Percentiles rank a stretch among this genome's conserved stretches.
phyloP scores from a whole-genome alignment of 805 yeast species.

The Suhomyces sp. region DNA sequence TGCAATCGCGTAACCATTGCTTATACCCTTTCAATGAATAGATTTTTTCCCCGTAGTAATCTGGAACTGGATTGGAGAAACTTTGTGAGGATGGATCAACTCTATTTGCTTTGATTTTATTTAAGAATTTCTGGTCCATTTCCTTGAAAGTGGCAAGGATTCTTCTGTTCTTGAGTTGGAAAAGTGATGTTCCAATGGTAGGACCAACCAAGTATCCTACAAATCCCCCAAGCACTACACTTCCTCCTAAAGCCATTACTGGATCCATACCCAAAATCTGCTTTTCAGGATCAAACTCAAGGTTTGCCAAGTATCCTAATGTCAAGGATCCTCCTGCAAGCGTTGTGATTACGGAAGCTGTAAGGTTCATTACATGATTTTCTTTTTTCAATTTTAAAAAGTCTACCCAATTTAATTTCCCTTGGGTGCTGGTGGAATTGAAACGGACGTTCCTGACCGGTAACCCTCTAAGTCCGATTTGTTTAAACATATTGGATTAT shows the following conservation, averaged over 20 bases:
- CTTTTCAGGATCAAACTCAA: slow-evolving; percentile 86
- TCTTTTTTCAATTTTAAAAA: slow-evolving; percentile 74
- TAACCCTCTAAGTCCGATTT: slow-evolving; percentile 1
- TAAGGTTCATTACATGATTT: slow-evolving; percentile 66
- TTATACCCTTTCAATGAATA: slow-evolving; percentile 82
- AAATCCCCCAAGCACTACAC: slow-evolving; percentile 66
- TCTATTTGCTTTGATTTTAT: slow-evolving; percentile 70
- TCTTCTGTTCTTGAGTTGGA: slow-evolving; percentile 51
- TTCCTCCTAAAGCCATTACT: slow-evolving; percentile 74
- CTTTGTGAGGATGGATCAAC: slow-evolving; percentile 92
- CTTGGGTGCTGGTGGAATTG: slow-evolving; percentile 17
- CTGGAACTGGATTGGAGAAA: slow-evolving; percentile 95
- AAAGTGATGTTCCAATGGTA: slow-evolving; percentile 63
- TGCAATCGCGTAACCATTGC: slow-evolving; percentile 95
- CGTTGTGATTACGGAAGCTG: slow-evolving; percentile 67
- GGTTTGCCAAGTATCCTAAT: slow-evolving; percentile 72
- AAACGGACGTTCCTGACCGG: slow-evolving; percentile 13
- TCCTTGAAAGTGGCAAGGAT: slow-evolving; percentile 45
- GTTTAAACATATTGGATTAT: slow-evolving; percentile 1
- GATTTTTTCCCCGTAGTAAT: slow-evolving; percentile 95
- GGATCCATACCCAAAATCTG: slow-evolving; percentile 86
- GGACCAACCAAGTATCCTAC: slow-evolving; percentile 86
- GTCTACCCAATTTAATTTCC: slow-evolving; percentile 66
- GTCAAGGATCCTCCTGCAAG: slow-evolving; percentile 62
- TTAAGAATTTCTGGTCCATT: slow-evolving; percentile 73